These are phyloP conservation scores for Tilletia setariae DNA, from an alignment of 1,284 basidiomycete genomes.

Conservation along the genomic window DNA sequence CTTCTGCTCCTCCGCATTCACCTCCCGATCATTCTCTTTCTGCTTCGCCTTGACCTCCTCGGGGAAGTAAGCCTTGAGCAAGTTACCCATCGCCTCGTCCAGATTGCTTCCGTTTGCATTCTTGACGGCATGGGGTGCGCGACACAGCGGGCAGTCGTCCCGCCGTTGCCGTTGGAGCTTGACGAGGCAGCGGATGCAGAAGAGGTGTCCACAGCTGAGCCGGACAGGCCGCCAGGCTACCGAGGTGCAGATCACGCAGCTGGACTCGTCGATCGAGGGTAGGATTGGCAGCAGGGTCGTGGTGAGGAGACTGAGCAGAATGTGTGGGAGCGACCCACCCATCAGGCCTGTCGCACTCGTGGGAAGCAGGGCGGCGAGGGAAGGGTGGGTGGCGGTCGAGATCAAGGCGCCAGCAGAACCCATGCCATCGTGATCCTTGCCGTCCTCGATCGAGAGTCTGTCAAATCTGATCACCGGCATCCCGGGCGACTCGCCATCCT, in stretches of 20 bases:
- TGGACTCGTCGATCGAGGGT: conserved; percentile 71
- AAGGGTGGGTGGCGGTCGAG: conserved; percentile 34
- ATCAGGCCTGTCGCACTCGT: conserved; percentile 40
- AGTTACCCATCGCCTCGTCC: conserved; percentile 74
- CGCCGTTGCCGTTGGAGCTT: conserved; percentile 87
- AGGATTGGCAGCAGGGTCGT: conserved; percentile 79
- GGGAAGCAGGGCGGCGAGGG: conserved; percentile 42
- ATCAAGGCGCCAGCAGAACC: conserved; percentile 15
- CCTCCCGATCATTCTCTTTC: conserved; percentile 73
- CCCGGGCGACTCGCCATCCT: conserved; percentile 22
- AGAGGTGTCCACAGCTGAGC: conserved; percentile 79
- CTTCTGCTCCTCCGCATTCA: conserved; percentile 67
- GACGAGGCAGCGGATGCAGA: conserved; percentile 83
- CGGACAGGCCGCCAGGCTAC: conserved; percentile 63
- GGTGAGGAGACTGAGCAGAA: conserved; percentile 79
- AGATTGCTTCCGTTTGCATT: conserved; percentile 60
- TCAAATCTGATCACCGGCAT: neutral
- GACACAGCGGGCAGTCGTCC: conserved; percentile 79
- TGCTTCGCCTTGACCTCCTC: conserved; percentile 74
- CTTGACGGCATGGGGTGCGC: conserved; percentile 38
- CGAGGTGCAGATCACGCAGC: conserved; percentile 58
- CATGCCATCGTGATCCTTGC: neutral
- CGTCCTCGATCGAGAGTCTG: neutral
- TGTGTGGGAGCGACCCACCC: conserved; percentile 63
- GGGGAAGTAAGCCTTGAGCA: conserved; percentile 91